These are phyloP conservation scores for Aspergillus biplanus DNA, from an alignment of 495 filamentous ascomycete genomes.

Conservation along the genomic window DNA sequence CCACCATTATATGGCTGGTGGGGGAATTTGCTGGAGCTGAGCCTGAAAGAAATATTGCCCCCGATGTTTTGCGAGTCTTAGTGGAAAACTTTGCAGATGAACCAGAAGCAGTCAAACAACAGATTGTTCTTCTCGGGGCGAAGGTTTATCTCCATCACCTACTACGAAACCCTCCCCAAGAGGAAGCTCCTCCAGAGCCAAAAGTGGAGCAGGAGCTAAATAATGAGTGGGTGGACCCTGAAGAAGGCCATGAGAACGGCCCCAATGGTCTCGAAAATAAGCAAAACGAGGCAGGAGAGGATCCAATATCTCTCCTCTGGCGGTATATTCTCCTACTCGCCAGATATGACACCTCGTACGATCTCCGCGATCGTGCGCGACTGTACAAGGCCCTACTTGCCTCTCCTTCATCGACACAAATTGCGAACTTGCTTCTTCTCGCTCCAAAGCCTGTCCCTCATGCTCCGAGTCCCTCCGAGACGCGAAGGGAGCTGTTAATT, in stretches of 20 bases:
- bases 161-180: slow-evolving; percentile 54
- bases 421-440: slow-evolving; percentile 86
- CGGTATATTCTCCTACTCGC: slow-evolving; percentile 81
- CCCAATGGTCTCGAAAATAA: slow-evolving; percentile 33
- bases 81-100: slow-evolving; percentile 83
- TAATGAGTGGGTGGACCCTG: slow-evolving; percentile 48
- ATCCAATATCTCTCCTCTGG: slow-evolving; percentile 77
- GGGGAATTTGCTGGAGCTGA: slow-evolving; percentile 87
- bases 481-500: slow-evolving; percentile 71
- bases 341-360: slow-evolving; percentile 92
- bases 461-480: slow-evolving; percentile 80
- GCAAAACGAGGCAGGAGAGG: slow-evolving; percentile 30
- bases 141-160: slow-evolving; percentile 93
- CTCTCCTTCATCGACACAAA: slow-evolving; percentile 72
- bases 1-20: slow-evolving; percentile 95
- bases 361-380: slow-evolving; percentile 86
- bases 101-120: slow-evolving; percentile 80
- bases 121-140: slow-evolving; percentile 89
- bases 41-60: slow-evolving; percentile 81
- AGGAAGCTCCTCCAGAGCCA: slow-evolving; percentile 24
- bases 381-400: slow-evolving; percentile 84
- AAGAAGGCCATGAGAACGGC: slow-evolving; percentile 38
- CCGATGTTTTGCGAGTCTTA: slow-evolving; percentile 90
- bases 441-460: slow-evolving; percentile 94
- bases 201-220: slow-evolving; percentile 27